Base-by-base conservation (phyloP, 2,329 filamentous ascomycete genomes). In the Volutella citrinella region DNA sequence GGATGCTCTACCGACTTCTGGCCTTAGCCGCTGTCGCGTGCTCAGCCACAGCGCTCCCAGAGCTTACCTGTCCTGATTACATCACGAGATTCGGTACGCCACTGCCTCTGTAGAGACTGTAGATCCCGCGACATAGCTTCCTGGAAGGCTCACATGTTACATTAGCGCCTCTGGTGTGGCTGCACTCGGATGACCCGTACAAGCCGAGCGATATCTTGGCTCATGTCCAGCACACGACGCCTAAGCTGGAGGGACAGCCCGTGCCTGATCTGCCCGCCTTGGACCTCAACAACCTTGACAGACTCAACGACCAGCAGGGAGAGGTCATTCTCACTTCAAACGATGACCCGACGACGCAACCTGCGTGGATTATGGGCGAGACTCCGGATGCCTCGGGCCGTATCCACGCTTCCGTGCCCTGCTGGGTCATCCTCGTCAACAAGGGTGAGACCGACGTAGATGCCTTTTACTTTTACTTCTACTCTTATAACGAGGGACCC, bases 391-490 rank as follows among this genome's bases (percentile, higher is more conserved):
- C 17, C 6, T 14, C 36, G 4, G 52, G 52, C 5, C 26, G 19
- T 7, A 49, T 55, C 13, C 43, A 41, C 24, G 42, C 53, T 18
- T 38, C 56, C 3, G 56, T 56, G 4, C 45, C 57, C 1, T 57
- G 54, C 22, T 54, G 54, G 3, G 54, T 60, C 4, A 47, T 61
- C 14, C 21, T 61, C 8, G 55, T 61, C 1, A 49, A 57, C 11
- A 55, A 52, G 33, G 40, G 33, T 19, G 23, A 48, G 6, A 18
- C 42, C 2, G 53, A 59, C 6, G 7, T 58, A 2, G 58, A 59
- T 19, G 57, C 54, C 0, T 61, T 61, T 9, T 61, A 54, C 35
- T 61, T 61, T 23, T 61, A 61, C 16, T 61, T 61, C 12, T 61
- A 61, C 30, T 59, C 57, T 0, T 61, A 52, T 16, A 54, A 61